A percentile compares a stretch with the other conserved stretches of the same genome.
Evolutionary conservation across 164 flowering plant genomes (phyloP).

Genomic region (Vitis vinifera): DNA sequence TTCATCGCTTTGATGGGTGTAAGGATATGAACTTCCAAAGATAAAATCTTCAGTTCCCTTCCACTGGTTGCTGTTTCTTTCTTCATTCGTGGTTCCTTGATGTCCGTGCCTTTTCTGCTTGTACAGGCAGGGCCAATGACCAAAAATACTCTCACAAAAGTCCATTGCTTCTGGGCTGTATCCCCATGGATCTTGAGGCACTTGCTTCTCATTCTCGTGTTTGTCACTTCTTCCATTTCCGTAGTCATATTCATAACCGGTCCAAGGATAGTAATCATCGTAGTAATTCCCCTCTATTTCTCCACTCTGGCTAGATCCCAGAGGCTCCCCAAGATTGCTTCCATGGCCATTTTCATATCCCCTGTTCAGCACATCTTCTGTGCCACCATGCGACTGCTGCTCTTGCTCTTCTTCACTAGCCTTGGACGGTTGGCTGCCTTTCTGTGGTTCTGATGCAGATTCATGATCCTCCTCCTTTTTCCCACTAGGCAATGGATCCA

Average conservation of each 20-base stretch:
- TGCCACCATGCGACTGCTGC: no score
- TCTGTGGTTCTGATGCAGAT: background rate
- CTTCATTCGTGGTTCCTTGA: constrained; percentile 15
- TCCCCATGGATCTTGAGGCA: constrained; percentile 33
- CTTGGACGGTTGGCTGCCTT: constrained; percentile 6
- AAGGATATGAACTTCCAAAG: constrained; percentile 52
- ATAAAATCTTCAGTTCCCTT: constrained; percentile 55
- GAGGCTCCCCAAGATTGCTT: constrained; percentile 1
- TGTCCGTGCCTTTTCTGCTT: constrained; percentile 9
- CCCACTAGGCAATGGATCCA: constrained; percentile 21
- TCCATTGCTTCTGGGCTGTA: constrained; percentile 42
- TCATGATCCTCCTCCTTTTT: constrained; percentile 13
- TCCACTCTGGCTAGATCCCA: background rate
- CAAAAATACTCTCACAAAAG: constrained; percentile 54
- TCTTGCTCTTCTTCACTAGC: constrained; percentile 5
- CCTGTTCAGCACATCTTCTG: background rate
- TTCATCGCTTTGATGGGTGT: constrained; percentile 26
- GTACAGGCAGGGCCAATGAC: constrained; percentile 57
- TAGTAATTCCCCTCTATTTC: background rate
- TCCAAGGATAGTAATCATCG: background rate
- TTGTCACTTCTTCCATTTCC: constrained; percentile 10
- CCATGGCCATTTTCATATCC: background rate
- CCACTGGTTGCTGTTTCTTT: constrained; percentile 30
- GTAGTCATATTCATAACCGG: constrained; percentile 7
- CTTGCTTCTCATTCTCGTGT: constrained; percentile 18